These are phyloP conservation scores for Grosmannia penicillata DNA, from an alignment of 2,329 filamentous ascomycete species.

Conservation along the genomic window DNA sequence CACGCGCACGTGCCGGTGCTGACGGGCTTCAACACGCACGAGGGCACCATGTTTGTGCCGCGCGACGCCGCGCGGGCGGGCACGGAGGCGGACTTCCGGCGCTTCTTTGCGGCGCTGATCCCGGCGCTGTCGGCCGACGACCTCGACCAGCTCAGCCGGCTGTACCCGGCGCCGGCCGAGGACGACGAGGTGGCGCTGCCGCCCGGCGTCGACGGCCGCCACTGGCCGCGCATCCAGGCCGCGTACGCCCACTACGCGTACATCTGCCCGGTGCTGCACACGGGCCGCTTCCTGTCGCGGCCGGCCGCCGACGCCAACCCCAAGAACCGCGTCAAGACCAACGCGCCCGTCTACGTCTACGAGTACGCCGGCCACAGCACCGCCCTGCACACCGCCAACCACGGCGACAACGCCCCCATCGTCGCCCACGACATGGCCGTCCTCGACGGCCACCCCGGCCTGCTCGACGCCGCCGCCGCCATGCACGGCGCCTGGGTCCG, in stretches of 20 bases:
- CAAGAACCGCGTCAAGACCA: constrained; percentile 7
- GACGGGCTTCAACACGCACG: constrained; percentile 57
- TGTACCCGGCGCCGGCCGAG: constrained; percentile 37
- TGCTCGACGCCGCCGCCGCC: constrained; percentile 20
- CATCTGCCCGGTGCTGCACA: constrained; percentile 47
- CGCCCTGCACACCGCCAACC: constrained; percentile 24
- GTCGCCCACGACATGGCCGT: constrained; percentile 26
- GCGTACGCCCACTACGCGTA: constrained; percentile 52
- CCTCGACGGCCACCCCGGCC: constrained; percentile 19
- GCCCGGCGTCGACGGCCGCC: constrained; percentile 26
- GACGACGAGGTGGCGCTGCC: constrained; percentile 19
- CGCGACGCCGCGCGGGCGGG: constrained; percentile 19
- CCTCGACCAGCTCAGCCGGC: constrained; percentile 34
- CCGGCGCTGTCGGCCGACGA: constrained; percentile 38
- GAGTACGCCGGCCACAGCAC: constrained; percentile 38
- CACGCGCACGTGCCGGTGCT: constrained; percentile 47
- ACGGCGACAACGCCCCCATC: constrained; percentile 29
- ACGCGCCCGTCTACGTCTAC: constrained; percentile 34
- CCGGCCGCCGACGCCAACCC: background rate
- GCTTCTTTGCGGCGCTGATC: constrained; percentile 47
- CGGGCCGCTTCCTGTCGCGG: constrained; percentile 29
- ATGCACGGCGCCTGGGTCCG: constrained; percentile 30
- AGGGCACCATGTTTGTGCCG: constrained; percentile 51
- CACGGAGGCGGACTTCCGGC: constrained; percentile 34
- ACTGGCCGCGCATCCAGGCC: constrained; percentile 43